These are phyloP conservation scores for Talaromyces verruculosus DNA, from an alignment of 2,329 filamentous ascomycete genomes.

Conservation along the genomic window DNA sequence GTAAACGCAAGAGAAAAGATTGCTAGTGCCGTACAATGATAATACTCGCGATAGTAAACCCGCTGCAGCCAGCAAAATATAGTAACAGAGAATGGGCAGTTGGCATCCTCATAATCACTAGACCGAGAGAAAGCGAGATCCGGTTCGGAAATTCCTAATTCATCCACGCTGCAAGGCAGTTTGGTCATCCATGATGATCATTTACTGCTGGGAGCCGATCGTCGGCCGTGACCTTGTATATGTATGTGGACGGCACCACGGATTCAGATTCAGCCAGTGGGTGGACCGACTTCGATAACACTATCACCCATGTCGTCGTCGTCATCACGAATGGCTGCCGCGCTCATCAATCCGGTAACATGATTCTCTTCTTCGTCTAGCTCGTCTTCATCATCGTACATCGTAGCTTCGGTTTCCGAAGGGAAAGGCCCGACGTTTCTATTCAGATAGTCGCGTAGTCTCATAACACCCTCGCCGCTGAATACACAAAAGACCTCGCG, in stretches of 20 bases:
- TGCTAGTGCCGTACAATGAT: conserved; percentile 17
- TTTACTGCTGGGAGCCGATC: neutral
- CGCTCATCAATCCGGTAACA: conserved; percentile 44
- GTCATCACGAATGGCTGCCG: conserved; percentile 44
- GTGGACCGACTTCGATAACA: conserved; percentile 36
- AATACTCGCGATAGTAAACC: conserved; percentile 11
- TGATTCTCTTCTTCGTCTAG: conserved; percentile 45
- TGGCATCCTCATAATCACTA: conserved; percentile 4
- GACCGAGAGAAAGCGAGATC: neutral
- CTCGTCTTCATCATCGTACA: conserved; percentile 48
- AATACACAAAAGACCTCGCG: conserved; percentile 97
- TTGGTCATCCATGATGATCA: neutral
- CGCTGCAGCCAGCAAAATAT: conserved; percentile 12
- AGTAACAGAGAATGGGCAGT: conserved; percentile 6
- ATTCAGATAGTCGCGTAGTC: conserved; percentile 77
- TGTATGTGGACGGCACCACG: neutral
- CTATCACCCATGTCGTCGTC: conserved; percentile 32
- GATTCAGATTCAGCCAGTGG: conserved; percentile 31
- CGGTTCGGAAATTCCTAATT: neutral
- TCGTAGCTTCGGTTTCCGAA: conserved; percentile 41
- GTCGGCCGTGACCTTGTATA: neutral
- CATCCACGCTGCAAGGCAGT: neutral
- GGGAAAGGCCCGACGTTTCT: conserved; percentile 35
- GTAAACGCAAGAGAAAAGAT: conserved; percentile 15
- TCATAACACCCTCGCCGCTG: conserved; percentile 77